phyloP scores from a whole-genome alignment of 2,329 filamentous ascomycete species.

The Monilinia polystroma region DNA sequence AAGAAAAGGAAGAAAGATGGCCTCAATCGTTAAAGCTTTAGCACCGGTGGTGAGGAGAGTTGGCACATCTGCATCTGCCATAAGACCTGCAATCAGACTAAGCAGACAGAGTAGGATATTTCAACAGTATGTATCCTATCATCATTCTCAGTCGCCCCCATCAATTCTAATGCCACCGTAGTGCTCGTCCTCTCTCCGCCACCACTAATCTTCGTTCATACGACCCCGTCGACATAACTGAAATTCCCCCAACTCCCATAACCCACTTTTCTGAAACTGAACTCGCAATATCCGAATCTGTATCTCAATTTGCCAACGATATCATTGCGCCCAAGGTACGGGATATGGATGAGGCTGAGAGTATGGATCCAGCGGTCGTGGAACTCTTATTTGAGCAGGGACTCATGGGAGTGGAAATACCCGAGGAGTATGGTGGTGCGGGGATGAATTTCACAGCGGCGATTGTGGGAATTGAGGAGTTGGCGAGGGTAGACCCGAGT shows the following conservation, averaged over 20 bases:
- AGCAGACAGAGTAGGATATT: constrained; percentile 42
- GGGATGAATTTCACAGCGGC: constrained; percentile 99
- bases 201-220: constrained; percentile 54
- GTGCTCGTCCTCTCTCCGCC: constrained; percentile 57
- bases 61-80: constrained; percentile 35
- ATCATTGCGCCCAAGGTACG: constrained; percentile 86
- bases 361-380: constrained; percentile 84
- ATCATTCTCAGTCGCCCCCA: not conserved
- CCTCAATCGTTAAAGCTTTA: constrained; percentile 48
- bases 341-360: constrained; percentile 96
- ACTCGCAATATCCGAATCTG: constrained; percentile 81
- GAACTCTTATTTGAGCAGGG: constrained; percentile 97
- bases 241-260: constrained; percentile 87
- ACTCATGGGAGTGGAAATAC: constrained; percentile 95
- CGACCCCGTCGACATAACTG: constrained; percentile 62
- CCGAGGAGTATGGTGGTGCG: constrained; percentile 92
- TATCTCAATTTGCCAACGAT: constrained; percentile 87
- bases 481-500: constrained; percentile 89
- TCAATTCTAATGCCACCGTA: constrained; percentile 31
- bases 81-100: constrained; percentile 43
- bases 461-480: constrained; percentile 95
- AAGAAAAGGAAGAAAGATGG: constrained; percentile 43
- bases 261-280: constrained; percentile 90
- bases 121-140: constrained; percentile 42
- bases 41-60: constrained; percentile 46